These are phyloP conservation scores for Rhodotorula paludigena DNA, from an alignment of 768 basidiomycete genomes.

Conservation along the genomic window DNA sequence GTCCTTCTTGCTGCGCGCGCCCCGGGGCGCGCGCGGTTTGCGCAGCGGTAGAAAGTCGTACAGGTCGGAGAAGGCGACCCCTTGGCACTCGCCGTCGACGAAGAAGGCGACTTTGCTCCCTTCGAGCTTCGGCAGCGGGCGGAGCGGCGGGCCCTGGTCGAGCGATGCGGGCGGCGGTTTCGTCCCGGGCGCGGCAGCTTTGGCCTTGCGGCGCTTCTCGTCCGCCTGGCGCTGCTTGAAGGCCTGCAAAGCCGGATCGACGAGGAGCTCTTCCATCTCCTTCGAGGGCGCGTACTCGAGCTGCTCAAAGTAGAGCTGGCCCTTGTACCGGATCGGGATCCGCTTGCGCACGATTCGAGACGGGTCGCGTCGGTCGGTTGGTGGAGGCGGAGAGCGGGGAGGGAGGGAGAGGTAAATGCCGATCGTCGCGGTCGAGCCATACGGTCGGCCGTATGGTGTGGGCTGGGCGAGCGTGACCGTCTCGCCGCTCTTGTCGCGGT, in stretches of 20 bases:
- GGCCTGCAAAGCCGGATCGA: constrained; percentile 56
- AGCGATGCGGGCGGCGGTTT: constrained; percentile 45
- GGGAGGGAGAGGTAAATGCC: constrained; percentile 93
- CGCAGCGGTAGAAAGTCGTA: constrained; percentile 84
- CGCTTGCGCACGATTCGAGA: constrained; percentile 80
- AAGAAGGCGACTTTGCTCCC: constrained; percentile 81
- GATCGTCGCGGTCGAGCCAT: constrained; percentile 76
- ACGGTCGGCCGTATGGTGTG: constrained; percentile 67
- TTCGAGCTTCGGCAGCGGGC: constrained; percentile 64
- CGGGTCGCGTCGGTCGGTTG: constrained; percentile 64
- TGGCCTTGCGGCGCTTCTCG: constrained; percentile 54
- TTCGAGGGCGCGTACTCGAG: constrained; percentile 81
- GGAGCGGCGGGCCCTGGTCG: constrained; percentile 48
- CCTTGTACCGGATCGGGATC: constrained; percentile 88
- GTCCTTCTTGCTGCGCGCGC: constrained; percentile 66
- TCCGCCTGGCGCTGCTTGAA: constrained; percentile 55
- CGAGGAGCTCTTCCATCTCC: constrained; percentile 87
- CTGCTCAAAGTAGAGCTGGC: constrained; percentile 94
- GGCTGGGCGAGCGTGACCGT: constrained; percentile 80
- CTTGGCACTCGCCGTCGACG: constrained; percentile 80
- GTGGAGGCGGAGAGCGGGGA: constrained; percentile 41
- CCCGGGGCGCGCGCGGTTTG: constrained; percentile 44
- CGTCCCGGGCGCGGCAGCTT: constrained; percentile 56
- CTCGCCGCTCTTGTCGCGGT: constrained; percentile 86
- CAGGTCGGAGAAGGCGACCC: constrained; percentile 75